phyloP scores from a whole-genome alignment of 352 stramenopile species.

The Thalassiosira oceanica region DNA sequence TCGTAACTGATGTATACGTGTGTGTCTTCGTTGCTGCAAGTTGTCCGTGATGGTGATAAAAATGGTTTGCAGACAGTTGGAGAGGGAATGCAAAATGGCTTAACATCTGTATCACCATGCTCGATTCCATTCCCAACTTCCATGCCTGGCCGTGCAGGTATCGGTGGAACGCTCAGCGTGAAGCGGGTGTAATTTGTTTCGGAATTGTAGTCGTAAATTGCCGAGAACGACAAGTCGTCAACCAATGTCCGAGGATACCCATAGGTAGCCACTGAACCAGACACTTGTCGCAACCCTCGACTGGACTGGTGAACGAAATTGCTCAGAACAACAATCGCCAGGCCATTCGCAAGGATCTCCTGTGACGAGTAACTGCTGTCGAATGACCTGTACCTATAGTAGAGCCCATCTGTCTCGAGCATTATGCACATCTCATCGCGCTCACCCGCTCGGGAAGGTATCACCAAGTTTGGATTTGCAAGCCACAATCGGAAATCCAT shows the following conservation, averaged over 20 bases:
- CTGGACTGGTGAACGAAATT: slow-evolving; percentile 49
- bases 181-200: slow-evolving; percentile 68
- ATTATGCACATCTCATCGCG: slow-evolving; percentile 32
- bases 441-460: slow-evolving; percentile 28
- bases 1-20: slow-evolving; percentile 54
- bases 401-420: slow-evolving; percentile 56
- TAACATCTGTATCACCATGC: slow-evolving; percentile 50
- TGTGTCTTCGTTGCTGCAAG: slow-evolving; percentile 51
- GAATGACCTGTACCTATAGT: slow-evolving; percentile 73
- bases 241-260: slow-evolving; percentile 60
- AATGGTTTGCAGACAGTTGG: slow-evolving; percentile 70
- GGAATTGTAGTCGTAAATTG: slow-evolving; percentile 70
- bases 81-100: slow-evolving; percentile 50
- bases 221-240: slow-evolving; percentile 74
- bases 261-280: slow-evolving; percentile 42
- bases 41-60: slow-evolving; percentile 32
- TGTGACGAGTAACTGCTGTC: slow-evolving; percentile 62
- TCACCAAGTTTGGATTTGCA: slow-evolving; percentile 37
- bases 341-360: slow-evolving; percentile 60
- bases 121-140: slow-evolving; percentile 56
- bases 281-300: slow-evolving; percentile 49
- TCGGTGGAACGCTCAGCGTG: slow-evolving; percentile 61
- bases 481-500: slow-evolving; percentile 79
- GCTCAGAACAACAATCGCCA: slow-evolving; percentile 58
- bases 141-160: slow-evolving; percentile 37